phyloP scores from a whole-genome alignment of 768 basidiomycete genomes.

The Amanita jacksonii region DNA sequence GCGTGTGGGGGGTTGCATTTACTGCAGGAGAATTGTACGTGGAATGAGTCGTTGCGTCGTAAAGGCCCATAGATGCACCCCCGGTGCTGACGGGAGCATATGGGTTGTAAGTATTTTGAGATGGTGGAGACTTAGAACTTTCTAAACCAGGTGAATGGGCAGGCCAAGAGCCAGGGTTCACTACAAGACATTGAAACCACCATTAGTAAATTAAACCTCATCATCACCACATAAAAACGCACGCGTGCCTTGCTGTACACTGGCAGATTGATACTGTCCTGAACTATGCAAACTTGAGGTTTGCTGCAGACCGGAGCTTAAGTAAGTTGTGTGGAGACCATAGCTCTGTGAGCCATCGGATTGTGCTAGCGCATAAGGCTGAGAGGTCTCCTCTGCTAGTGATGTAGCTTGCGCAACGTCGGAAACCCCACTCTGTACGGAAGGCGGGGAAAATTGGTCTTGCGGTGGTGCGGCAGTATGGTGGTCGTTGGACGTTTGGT shows the following conservation, averaged over 20 bases:
- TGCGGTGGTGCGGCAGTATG: background rate
- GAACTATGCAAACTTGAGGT: background rate
- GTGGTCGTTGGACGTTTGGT: background rate
- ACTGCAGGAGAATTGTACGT: slow-evolving; percentile 3
- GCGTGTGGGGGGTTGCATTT: background rate
- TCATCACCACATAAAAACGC: background rate
- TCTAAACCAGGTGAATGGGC: slow-evolving; percentile 10
- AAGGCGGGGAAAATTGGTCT: background rate
- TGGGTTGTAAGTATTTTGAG: slow-evolving; percentile 10
- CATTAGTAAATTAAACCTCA: background rate
- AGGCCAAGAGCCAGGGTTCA: background rate
- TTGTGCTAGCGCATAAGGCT: background rate
- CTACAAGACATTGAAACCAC: background rate
- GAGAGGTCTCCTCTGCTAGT: background rate
- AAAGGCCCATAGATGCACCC: slow-evolving; percentile 1
- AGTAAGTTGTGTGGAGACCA: slow-evolving; percentile 8
- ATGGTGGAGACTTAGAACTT: slow-evolving; percentile 3
- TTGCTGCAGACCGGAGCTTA: slow-evolving; percentile 7
- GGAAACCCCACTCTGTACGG: background rate
- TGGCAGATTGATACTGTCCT: background rate
- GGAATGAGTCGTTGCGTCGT: slow-evolving; percentile 6
- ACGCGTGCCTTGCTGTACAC: background rate
- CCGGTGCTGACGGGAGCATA: slow-evolving; percentile 12
- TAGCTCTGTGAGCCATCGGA: background rate
- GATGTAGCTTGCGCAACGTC: background rate